Conservation (phyloP, 2,329 filamentous ascomycete species). For the Aureobasidium musti region DNA sequence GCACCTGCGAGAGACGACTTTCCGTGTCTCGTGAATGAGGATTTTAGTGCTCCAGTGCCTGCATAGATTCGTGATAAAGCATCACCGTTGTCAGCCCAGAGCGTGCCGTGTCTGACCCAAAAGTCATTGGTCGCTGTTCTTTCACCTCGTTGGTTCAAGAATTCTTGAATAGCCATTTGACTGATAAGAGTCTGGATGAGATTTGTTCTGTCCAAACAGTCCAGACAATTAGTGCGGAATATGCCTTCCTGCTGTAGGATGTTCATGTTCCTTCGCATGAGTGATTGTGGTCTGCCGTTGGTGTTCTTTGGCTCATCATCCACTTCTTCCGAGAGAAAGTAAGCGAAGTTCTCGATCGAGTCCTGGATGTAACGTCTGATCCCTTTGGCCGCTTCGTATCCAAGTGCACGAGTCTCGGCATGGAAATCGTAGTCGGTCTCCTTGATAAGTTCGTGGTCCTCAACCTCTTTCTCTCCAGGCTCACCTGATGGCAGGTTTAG, state of each 20-base stretch:
- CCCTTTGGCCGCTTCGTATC: constrained; percentile 86
- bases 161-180: constrained; percentile 85
- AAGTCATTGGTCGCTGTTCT: constrained; percentile 71
- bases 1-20: constrained; percentile 95
- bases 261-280: constrained; percentile 56
- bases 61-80: constrained; percentile 93
- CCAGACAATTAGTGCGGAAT: constrained; percentile 93
- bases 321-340: constrained; percentile 77
- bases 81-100: constrained; percentile 98
- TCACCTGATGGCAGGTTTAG: constrained; percentile 57
- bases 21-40: constrained; percentile 88
- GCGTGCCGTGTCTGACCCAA: constrained; percentile 85
- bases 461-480: constrained; percentile 36
- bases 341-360: constrained; percentile 87
- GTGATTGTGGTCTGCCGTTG: constrained; percentile 46
- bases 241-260: constrained; percentile 92
- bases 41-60: constrained; percentile 92
- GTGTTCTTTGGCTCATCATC: constrained; percentile 52
- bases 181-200: constrained; percentile 95
- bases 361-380: constrained; percentile 76
- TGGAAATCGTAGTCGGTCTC: constrained; percentile 96
- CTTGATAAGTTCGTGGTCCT: constrained; percentile 73
- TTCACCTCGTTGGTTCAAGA: constrained; percentile 71
- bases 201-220: constrained; percentile 95
- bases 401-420: constrained; percentile 84